Conservation (phyloP, 2,329 filamentous ascomycete species). For the Talaromyces sp. region DNA sequence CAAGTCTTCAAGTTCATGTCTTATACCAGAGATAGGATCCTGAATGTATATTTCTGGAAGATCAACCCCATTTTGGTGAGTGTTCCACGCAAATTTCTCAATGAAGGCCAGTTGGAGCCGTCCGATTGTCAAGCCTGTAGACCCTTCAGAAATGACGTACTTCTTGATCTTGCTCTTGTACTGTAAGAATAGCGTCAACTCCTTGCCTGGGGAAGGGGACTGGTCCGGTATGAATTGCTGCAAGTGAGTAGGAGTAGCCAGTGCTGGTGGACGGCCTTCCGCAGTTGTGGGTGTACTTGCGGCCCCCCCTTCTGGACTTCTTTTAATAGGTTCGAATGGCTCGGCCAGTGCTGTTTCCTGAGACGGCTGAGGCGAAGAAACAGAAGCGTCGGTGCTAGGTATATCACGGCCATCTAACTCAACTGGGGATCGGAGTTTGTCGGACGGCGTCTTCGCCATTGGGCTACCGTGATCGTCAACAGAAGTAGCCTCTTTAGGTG, state of each 20-base stretch:
- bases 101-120: conserved; percentile 93
- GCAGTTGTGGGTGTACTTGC: conserved; percentile 12
- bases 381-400: conserved; percentile 48
- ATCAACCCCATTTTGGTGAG: conserved; percentile 85
- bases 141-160: conserved; percentile 79
- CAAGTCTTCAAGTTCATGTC: conserved; percentile 91
- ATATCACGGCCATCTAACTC: conserved; percentile 34
- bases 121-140: conserved; percentile 76
- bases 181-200: conserved; percentile 88
- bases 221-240: conserved; percentile 54
- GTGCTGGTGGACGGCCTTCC: conserved; percentile 17
- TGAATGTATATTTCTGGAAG: conserved; percentile 97
- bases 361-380: conserved; percentile 44
- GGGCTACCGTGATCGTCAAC: conserved; percentile 35
- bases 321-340: conserved; percentile 30
- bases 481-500: conserved; percentile 12
- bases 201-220: conserved; percentile 64
- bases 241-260: conserved; percentile 39
- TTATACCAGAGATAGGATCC: conserved; percentile 89
- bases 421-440: conserved; percentile 49
- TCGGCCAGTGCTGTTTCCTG: conserved; percentile 29
- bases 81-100: conserved; percentile 99
- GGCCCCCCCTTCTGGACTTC: background rate
- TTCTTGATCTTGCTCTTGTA: conserved; percentile 98
- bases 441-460: conserved; percentile 56